These are phyloP conservation scores for Solanum corneliomulleri DNA, from an alignment of 257 asterid species.

Conservation along the genomic window DNA sequence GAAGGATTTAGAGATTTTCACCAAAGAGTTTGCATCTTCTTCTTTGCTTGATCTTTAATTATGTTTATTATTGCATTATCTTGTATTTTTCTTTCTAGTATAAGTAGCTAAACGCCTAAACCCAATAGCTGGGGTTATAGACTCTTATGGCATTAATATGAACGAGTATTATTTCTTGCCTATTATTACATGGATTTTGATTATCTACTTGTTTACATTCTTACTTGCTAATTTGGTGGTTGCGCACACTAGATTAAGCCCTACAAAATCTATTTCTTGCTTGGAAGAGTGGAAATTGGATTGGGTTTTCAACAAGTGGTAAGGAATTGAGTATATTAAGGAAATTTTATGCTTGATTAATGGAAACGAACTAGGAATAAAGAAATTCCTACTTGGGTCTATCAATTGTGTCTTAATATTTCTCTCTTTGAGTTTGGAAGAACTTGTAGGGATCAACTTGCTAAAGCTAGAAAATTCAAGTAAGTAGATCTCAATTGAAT, in stretches of 20 bases:
- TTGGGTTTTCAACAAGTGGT: not conserved
- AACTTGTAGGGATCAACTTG: not conserved
- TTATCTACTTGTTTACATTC: not conserved
- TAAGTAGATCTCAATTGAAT: not conserved
- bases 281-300: not conserved
- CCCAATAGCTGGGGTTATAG: not conserved
- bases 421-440: not conserved
- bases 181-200: not conserved
- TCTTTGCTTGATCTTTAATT: not conserved
- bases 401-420: not conserved
- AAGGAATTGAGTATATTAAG: not conserved
- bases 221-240: not conserved
- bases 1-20: not conserved
- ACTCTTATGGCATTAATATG: not conserved
- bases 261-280: not conserved
- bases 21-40: not conserved
- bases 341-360: not conserved
- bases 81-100: not conserved
- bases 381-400: not conserved
- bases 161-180: not conserved
- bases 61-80: not conserved
- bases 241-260: not conserved
- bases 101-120: not conserved
- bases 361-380: not conserved
- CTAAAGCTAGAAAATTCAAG: not conserved